Evolutionary conservation across 140 eudicot species (phyloP).

Genomic region (Oenanthe javanica): DNA sequence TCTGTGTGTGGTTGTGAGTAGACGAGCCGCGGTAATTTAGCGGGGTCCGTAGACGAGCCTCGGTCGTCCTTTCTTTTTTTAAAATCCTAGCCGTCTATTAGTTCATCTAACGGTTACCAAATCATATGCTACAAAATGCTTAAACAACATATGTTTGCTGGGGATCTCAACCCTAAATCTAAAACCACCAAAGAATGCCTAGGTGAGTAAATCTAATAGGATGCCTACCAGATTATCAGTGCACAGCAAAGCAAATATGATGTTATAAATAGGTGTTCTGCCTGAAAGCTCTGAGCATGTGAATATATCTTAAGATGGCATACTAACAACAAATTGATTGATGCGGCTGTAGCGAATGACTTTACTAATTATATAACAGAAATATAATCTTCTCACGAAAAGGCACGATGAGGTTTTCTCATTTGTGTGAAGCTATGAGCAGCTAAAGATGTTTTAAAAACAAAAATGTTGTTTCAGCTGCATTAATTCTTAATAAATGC

Average conservation of each 20-base stretch:
- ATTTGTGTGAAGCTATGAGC: background rate
- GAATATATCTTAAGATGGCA: background rate
- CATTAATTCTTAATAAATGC: background rate
- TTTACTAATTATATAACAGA: background rate
- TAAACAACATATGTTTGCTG: too few species aligned
- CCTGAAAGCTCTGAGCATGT: background rate
- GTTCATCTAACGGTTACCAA: too few species aligned
- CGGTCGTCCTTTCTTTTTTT: too few species aligned
- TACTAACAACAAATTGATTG: background rate
- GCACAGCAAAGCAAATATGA: too few species aligned
- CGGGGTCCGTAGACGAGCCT: too few species aligned
- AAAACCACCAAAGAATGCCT: background rate
- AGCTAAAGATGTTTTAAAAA: background rate
- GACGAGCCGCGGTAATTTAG: too few species aligned
- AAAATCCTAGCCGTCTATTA: too few species aligned
- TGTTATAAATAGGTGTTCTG: background rate
- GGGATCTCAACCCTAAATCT: background rate
- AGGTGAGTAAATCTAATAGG: background rate
- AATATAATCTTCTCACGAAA: background rate
- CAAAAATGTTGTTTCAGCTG: background rate
- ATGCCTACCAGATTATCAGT: background rate
- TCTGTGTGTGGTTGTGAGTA: too few species aligned
- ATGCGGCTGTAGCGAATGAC: background rate
- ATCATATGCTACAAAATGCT: too few species aligned
- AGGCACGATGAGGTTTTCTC: background rate